Conservation (phyloP, 805 yeast genomes). For the Pichia sporocuriosa region DNA sequence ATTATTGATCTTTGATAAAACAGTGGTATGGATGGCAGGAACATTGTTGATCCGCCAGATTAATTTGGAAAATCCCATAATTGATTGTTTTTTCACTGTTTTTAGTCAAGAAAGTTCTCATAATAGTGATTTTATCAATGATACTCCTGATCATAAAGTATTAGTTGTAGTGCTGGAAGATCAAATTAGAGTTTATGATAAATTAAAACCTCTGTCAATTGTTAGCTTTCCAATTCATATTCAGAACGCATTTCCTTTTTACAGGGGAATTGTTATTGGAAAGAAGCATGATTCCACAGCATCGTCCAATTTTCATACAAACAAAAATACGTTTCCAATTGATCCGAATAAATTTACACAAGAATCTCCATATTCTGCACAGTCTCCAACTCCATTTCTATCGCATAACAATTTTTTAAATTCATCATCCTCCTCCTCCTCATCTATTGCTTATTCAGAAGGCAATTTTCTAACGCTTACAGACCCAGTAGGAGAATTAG, state of each 20-base stretch:
- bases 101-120: constrained; percentile 32
- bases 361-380: constrained; percentile 3
- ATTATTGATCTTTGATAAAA: constrained; percentile 25
- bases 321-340: background rate
- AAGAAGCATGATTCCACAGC: constrained; percentile 19
- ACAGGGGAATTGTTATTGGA: constrained; percentile 51
- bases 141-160: constrained; percentile 3
- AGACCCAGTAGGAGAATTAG: constrained; percentile 71
- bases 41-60: constrained; percentile 43
- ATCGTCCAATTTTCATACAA: background rate
- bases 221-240: constrained; percentile 67
- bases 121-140: background rate
- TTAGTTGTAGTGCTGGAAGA: constrained; percentile 57
- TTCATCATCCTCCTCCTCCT: background rate
- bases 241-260: constrained; percentile 54
- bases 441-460: constrained; percentile 15
- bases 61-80: constrained; percentile 42
- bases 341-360: background rate
- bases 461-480: constrained; percentile 54
- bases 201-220: constrained; percentile 51
- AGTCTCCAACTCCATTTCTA: background rate
- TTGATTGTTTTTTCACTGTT: constrained; percentile 55
- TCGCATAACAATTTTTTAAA: background rate
- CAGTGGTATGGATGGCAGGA: constrained; percentile 45
- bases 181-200: constrained; percentile 55